phyloP scores from a whole-genome alignment of 2,329 filamentous ascomycete species.

The Diaporthe helianthi region DNA sequence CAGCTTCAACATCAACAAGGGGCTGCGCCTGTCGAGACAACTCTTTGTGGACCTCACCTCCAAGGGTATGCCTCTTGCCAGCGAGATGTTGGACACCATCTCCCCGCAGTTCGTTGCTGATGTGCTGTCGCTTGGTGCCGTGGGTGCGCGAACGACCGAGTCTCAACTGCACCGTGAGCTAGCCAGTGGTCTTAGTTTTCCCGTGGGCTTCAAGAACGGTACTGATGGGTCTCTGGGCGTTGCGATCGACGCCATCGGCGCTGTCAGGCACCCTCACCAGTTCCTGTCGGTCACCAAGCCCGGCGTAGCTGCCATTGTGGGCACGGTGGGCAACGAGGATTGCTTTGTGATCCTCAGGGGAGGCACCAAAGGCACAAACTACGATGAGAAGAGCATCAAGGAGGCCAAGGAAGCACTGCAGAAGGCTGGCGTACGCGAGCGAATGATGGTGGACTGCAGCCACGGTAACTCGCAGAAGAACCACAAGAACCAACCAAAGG shows the following conservation, averaged over 20 bases:
- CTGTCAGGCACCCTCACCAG: constrained; percentile 90
- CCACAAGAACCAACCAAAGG: constrained; percentile 96
- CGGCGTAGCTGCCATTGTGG: constrained; percentile 91
- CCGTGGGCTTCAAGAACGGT: constrained; percentile 99
- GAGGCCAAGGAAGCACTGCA: constrained; percentile 81
- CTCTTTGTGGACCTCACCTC: constrained; percentile 91
- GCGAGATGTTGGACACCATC: constrained; percentile 98
- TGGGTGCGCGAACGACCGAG: constrained; percentile 96
- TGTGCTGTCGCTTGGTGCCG: constrained; percentile 86
- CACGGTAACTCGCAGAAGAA: constrained; percentile 97
- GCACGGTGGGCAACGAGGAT: constrained; percentile 93
- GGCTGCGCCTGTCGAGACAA: constrained; percentile 82
- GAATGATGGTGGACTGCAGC: constrained; percentile 97
- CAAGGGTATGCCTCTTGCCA: constrained; percentile 94
- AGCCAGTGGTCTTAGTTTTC: constrained; percentile 93
- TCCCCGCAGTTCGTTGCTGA: constrained; percentile 97
- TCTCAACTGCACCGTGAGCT: constrained; percentile 94
- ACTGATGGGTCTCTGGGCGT: constrained; percentile 91
- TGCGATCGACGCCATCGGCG: constrained; percentile 93
- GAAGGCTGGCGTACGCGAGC: constrained; percentile 75
- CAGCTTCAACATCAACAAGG: constrained; percentile 99
- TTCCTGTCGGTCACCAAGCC: constrained; percentile 98
- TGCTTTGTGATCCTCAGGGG: constrained; percentile 96
- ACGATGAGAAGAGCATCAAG: constrained; percentile 82
- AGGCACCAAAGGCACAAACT: constrained; percentile 93